Percentiles rank a stretch among this genome's conserved stretches.
Evolutionary conservation across 2,329 filamentous ascomycete species (phyloP).

Genomic region (Aschersonia sp.): DNA sequence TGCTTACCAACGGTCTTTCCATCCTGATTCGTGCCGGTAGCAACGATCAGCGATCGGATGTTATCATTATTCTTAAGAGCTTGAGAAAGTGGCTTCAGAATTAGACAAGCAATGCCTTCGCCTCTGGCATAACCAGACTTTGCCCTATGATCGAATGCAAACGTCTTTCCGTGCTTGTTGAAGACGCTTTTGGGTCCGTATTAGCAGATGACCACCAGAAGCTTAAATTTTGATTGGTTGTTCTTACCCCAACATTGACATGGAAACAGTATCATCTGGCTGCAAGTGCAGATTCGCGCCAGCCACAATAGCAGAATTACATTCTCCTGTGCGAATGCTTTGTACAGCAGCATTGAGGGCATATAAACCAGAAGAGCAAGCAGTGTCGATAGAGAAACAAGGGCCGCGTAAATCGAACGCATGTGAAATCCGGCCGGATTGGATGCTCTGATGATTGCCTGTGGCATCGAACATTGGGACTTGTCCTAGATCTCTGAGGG

Average conservation of each 20-base stretch:
- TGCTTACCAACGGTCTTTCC: constrained; percentile 24
- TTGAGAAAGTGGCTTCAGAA: constrained; percentile 42
- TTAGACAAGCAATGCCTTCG: constrained; percentile 39
- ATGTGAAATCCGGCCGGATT: constrained; percentile 39
- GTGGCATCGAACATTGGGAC: constrained; percentile 37
- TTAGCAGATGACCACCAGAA: not conserved
- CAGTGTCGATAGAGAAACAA: constrained; percentile 36
- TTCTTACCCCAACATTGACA: constrained; percentile 15
- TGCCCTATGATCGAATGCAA: constrained; percentile 20
- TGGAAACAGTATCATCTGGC: constrained; percentile 21
- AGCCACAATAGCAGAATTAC: constrained; percentile 28
- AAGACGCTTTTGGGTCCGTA: constrained; percentile 16
- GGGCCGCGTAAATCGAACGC: constrained; percentile 40
- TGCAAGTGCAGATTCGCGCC: constrained; percentile 32
- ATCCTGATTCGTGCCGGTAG: constrained; percentile 38
- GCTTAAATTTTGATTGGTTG: not conserved
- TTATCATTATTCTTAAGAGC: constrained; percentile 40
- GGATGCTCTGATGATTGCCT: constrained; percentile 33
- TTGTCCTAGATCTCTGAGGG: constrained; percentile 27
- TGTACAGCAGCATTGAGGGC: constrained; percentile 35
- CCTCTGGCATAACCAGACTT: constrained; percentile 41
- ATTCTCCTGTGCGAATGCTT: constrained; percentile 31
- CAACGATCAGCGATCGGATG: constrained; percentile 34
- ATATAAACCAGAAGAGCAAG: constrained; percentile 34
- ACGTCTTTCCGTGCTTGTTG: constrained; percentile 34